Conservation (phyloP, 306 rosid genomes). For the Notholithocarpus densiflorus region DNA sequence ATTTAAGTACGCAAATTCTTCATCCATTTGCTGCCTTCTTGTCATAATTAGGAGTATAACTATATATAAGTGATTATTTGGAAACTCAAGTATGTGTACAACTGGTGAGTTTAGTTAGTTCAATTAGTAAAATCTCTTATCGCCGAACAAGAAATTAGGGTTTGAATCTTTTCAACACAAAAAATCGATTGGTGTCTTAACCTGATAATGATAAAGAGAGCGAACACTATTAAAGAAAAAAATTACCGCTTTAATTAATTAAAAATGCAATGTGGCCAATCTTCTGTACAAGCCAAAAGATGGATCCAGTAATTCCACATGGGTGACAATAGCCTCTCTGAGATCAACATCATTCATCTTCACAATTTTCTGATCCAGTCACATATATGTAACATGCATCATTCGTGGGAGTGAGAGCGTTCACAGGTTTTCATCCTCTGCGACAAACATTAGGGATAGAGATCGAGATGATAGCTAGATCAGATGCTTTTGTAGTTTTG, state of each 20-base stretch:
- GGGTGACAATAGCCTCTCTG: neutral
- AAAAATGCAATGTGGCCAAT: neutral
- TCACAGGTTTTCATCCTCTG: neutral
- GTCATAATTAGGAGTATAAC: too few relatives aligned
- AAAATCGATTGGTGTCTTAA: too few relatives aligned
- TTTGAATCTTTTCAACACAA: accelerated
- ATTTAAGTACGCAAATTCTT: too few relatives aligned
- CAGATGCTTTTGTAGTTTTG: too few relatives aligned
- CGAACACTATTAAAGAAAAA: too few relatives aligned
- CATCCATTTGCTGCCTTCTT: too few relatives aligned
- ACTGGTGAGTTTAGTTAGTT: too few relatives aligned
- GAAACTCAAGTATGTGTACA: too few relatives aligned
- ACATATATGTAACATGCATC: neutral
- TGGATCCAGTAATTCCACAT: neutral
- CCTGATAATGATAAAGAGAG: accelerated
- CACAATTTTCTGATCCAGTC: neutral
- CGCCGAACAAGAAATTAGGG: too few relatives aligned
- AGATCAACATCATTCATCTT: neutral
- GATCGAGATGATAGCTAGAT: too few relatives aligned
- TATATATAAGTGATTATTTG: too few relatives aligned
- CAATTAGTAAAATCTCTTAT: too few relatives aligned
- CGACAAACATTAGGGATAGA: neutral
- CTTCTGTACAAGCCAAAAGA: neutral
- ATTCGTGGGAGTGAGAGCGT: neutral
- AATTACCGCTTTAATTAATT: neutral